Conservation (phyloP, 2,329 filamentous ascomycete species). For the Gremmenia infestans region DNA sequence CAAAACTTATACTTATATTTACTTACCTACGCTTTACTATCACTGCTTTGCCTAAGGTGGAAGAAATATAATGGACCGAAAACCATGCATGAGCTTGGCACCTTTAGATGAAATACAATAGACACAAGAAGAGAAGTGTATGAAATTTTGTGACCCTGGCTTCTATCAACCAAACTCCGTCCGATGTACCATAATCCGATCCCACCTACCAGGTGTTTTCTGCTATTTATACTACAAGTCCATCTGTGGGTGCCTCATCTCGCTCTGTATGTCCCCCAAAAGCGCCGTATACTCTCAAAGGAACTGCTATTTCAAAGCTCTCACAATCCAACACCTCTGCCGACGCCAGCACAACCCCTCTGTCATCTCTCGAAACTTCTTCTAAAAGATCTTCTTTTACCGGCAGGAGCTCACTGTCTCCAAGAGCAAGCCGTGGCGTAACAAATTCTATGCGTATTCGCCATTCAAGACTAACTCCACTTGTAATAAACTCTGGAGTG, state of each 20-base stretch:
- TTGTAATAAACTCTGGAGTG: constrained; percentile 90
- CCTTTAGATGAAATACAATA: background rate
- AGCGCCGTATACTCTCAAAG: constrained; percentile 72
- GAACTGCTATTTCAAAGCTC: constrained; percentile 85
- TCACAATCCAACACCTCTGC: constrained; percentile 76
- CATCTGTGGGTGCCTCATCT: constrained; percentile 20
- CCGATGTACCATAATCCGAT: constrained; percentile 1
- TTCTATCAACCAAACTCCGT: constrained; percentile 15
- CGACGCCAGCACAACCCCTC: constrained; percentile 71
- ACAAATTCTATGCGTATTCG: constrained; percentile 89
- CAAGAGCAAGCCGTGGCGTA: constrained; percentile 53
- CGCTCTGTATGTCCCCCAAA: constrained; percentile 22
- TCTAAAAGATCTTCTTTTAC: constrained; percentile 57
- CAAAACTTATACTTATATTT: too few relatives aligned
- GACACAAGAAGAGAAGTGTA: background rate
- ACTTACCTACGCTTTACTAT: too few relatives aligned
- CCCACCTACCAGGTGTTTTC: background rate
- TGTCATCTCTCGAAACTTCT: constrained; percentile 71
- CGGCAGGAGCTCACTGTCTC: constrained; percentile 34
- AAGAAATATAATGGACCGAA: too few relatives aligned
- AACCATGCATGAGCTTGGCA: background rate
- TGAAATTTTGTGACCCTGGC: constrained; percentile 7
- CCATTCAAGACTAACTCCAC: constrained; percentile 83
- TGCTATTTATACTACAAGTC: constrained; percentile 26
- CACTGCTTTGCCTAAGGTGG: too few relatives aligned